Base-by-base conservation (phyloP, 352 stramenopile genomes). In the Globisporangium splendens region DNA sequence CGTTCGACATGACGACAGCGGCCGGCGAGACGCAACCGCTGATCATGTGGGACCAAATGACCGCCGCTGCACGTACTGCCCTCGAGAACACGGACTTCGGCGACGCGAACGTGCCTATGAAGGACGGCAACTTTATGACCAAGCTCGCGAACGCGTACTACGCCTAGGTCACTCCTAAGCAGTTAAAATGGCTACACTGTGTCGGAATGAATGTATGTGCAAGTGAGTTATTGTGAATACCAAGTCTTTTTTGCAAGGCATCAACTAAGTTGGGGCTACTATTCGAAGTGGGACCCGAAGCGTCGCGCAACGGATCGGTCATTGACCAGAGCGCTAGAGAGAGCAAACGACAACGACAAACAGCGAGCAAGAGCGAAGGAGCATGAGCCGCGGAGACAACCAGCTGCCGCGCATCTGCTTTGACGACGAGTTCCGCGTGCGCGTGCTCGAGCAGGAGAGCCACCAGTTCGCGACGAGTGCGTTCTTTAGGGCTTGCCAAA, bases 361-460 rank as follows among this genome's bases (percentile, higher is more conserved):
- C 24, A 31, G 5, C 24, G 5, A n/a, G 24, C 24, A 47, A 8
- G 61, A 62, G 53, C 35, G 48, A 22, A 48, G 8, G 11, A 50
- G 12, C 15, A 92, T 92, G 83, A 88, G 76, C 47, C 73, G 78
- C 21, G 73, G 74, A 51, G 83, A 92, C 54, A 86, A 88, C 54
- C 79, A 90, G 59, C 67, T 87, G 31, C 79, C 79, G 39, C 83
- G 73, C 48, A 74, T 93, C 54, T 89, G 71, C 67, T 93, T 93
- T 61, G 83, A 93, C 57, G 83, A 93, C 28, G 83, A 93, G 63
- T 86, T 77, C 53, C 83, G 85, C 31, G 72, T 93, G 61, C 81
- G 82, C 14, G 79, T 91, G 62, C 68, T 93, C n/a, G 81, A 93
- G 61, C 71, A 79, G 43, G 83, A 93, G 75, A 89, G 80, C 72